Evolutionary conservation across 805 yeast genomes (phyloP), one percentile per base, ranked within the genome.

Genomic region (Yamadazyma sp.): DNA sequence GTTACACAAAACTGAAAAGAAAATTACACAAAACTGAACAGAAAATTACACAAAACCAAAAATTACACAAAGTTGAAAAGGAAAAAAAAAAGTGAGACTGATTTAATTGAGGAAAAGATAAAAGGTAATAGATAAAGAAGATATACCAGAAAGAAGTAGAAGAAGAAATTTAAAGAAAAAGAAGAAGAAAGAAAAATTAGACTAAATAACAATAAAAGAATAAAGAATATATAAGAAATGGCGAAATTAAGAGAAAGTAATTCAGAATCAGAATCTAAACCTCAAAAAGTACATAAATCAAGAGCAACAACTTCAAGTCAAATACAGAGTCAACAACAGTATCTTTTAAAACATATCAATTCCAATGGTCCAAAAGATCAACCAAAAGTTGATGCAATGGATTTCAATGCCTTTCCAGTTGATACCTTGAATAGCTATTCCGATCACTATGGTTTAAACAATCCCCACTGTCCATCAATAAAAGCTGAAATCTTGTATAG

Each of bases 401-500:
- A 88, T 56, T 87, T 89, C 49, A 76, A 71, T 27, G 56, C 71
- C 1, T 71, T 84, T 40, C 76, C 86, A 3, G 75, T 75, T 27
- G 71, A 66, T 0, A 70, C 79, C n/a, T 65, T 91, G 32, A 73
- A 93, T 37, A 76, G 73, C 35, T 93, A 91, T 66, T 73, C 80
- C 44, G 72, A 69, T 32, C 66, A 74, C 32, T 82, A 80, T 56
- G 68, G 65, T 23, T 64, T 86, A 33, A 62, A 70, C 13, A 54
- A 76, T 2, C 80, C 82, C 11, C 76, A 76, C 38, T 75, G 82
- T n/a, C 61, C 75, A 53, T 75, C 93, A 0, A 58, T 78, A 39
- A 74, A 76, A 39, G 95, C 94, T 0, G 82, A 73, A 52, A 61
- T 91, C 30, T 59, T 88, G 15, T 80, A 76, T 30, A 78, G 86